These are phyloP conservation scores for Chlorociboria aeruginascens DNA, from an alignment of 495 filamentous ascomycete species.

Conservation along the genomic window DNA sequence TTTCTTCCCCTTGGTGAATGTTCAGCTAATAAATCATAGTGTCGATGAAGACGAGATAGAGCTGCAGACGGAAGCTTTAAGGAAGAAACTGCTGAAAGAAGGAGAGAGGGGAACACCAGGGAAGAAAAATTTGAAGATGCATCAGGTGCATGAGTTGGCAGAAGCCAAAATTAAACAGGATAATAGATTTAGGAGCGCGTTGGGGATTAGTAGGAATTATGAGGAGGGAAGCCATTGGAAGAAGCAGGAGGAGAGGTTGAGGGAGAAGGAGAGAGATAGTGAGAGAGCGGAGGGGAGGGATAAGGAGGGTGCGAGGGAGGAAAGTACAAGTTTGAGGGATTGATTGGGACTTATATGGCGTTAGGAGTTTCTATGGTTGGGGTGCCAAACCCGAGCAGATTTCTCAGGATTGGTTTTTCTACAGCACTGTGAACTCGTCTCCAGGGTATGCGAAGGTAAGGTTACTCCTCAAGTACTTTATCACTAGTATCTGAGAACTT, in stretches of 20 bases:
- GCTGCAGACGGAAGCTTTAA: constrained; percentile 45
- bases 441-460: constrained; percentile 2
- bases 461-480: background rate
- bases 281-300: constrained; percentile 7
- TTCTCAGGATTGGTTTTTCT: too few species aligned
- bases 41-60: constrained; percentile 77
- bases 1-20: background rate
- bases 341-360: background rate
- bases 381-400: background rate
- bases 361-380: background rate
- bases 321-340: background rate
- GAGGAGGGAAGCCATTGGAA: constrained; percentile 73
- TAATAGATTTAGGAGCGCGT: constrained; percentile 73
- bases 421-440: background rate
- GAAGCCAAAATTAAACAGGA: constrained; percentile 95
- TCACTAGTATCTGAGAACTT: background rate
- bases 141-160: constrained; percentile 94
- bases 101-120: constrained; percentile 29
- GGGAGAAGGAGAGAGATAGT: constrained; percentile 29
- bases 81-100: constrained; percentile 49
- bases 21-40: constrained; percentile 24
- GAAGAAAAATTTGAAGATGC: constrained; percentile 57
- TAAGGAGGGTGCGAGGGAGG: background rate
- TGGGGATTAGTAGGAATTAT: constrained; percentile 81
- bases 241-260: constrained; percentile 57